Evolutionary conservation across 345 rosid species (phyloP), one percentile per base, ranked within the genome.

Genomic region (Tarenaya hassleriana): DNA sequence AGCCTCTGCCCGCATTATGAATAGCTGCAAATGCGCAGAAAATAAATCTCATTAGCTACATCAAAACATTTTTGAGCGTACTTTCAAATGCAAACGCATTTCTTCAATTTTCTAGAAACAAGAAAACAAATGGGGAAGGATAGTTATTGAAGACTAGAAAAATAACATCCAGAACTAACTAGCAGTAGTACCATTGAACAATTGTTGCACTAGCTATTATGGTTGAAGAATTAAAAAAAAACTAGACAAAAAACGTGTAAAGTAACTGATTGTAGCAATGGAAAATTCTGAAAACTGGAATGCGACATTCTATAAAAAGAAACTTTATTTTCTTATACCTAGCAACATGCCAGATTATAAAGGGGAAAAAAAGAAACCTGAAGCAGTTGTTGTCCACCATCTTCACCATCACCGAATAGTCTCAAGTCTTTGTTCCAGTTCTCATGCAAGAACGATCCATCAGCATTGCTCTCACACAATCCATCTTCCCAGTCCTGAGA

Each of bases 401-500:
- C 89, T 64, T 79, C 94, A 13, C 77, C 74, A 21, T 82, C 75
- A 52, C 86, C 69, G 63, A 84, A 84, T 48, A 90, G 94, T 59
- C 64, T 73, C 40, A 84, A 62, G 71, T 82, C 95, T 58, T 75
- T 90, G 78, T 90, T 84, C 97, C 94, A 84, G 48, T 90, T 81
- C 54, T 82, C 95, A 68, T 74, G 94, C 73, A 90, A 63, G 79
- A 77, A 86, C 45, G 94, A 84, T 21, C 97, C 97, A 78, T 90
- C 91, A 4, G 80, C 86, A 53, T 82, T 88, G 59, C 72, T 90
- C 70, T 86, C 97, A 39, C 78, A 73, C 37, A 90, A 73, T 47
- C 97, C 95, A 74, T 82, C 81, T 73, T 90, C 96, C 97, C 97
- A 90, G 60, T 90, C 97, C 97, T 90, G 17, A 49, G 24, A 20